These are phyloP conservation scores for Agrocybe praecox DNA, from an alignment of 768 basidiomycete species.

Conservation along the genomic window DNA sequence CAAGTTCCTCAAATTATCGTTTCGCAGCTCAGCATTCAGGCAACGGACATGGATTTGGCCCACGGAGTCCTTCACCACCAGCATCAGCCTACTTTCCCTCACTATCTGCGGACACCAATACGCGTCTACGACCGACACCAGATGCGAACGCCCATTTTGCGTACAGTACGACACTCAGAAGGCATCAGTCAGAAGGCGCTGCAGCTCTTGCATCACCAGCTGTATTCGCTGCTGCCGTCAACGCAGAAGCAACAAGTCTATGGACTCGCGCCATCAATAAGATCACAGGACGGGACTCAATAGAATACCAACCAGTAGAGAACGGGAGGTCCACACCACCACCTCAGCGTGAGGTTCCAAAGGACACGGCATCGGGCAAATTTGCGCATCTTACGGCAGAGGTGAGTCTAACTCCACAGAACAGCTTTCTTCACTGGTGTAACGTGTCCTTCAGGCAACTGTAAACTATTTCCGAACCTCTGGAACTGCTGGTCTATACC, in stretches of 20 bases:
- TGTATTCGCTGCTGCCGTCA: slow-evolving; percentile 46
- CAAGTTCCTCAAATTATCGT: slow-evolving; percentile 38
- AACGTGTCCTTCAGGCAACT: slow-evolving; percentile 57
- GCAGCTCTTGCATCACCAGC: slow-evolving; percentile 49
- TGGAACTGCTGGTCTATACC: slow-evolving; percentile 59
- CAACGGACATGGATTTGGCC: slow-evolving; percentile 19
- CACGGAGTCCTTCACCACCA: slow-evolving; percentile 63
- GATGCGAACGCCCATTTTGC: slow-evolving; percentile 78
- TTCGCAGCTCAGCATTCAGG: slow-evolving; percentile 26
- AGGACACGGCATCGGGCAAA: slow-evolving; percentile 64
- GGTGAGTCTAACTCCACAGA: slow-evolving; percentile 39
- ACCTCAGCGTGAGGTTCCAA: slow-evolving; percentile 30
- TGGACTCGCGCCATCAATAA: slow-evolving; percentile 48
- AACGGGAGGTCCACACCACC: slow-evolving; percentile 38
- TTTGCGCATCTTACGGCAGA: slow-evolving; percentile 70
- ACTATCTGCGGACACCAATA: slow-evolving; percentile 47
- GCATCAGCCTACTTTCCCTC: slow-evolving; percentile 81
- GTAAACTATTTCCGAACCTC: slow-evolving; percentile 72
- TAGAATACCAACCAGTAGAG: slow-evolving; percentile 36
- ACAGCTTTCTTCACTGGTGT: slow-evolving; percentile 3
- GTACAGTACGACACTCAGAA: slow-evolving; percentile 77
- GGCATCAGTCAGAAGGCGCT: slow-evolving; percentile 58
- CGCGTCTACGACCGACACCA: slow-evolving; percentile 57
- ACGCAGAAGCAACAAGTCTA: slow-evolving; percentile 50
- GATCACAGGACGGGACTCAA: slow-evolving; percentile 39